A percentile compares a stretch with the other conserved stretches of the same genome.
phyloP scores from a whole-genome alignment of 345 rosid genomes.

The Turritis glabra region DNA sequence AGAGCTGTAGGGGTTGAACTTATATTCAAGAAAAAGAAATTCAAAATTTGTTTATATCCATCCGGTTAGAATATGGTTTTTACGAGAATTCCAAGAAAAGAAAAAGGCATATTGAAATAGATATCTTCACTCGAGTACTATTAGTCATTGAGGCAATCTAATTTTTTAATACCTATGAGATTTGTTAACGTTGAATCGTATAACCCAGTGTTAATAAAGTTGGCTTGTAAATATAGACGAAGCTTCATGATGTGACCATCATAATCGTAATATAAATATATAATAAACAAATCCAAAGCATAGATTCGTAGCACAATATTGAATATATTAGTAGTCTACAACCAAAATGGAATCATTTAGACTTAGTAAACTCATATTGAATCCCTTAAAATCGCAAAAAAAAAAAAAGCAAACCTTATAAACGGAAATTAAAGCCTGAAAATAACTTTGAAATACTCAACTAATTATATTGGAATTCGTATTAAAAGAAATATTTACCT shows the following conservation, averaged over 20 bases:
- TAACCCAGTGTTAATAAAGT: not conserved
- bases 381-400: not conserved
- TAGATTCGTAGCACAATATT: not conserved
- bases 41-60: no score
- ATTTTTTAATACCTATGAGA: not conserved
- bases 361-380: not conserved
- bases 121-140: no score
- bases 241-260: not conserved
- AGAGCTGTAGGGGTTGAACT: no score
- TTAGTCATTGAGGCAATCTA: not conserved
- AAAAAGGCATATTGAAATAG: no score
- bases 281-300: not conserved
- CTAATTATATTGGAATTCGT: not conserved
- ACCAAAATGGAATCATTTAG: not conserved
- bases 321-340: not conserved
- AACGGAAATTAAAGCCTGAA: not conserved
- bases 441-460: not conserved
- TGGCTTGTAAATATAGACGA: not conserved
- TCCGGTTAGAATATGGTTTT: no score
- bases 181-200: not conserved
- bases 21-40: no score
- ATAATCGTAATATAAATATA: not conserved
- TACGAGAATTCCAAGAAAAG: no score
- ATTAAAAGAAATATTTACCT: not conserved
- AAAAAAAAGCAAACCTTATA: not conserved